phyloP scores from a whole-genome alignment of 2,329 filamentous ascomycete species.

The Cryphonectria japonica region DNA sequence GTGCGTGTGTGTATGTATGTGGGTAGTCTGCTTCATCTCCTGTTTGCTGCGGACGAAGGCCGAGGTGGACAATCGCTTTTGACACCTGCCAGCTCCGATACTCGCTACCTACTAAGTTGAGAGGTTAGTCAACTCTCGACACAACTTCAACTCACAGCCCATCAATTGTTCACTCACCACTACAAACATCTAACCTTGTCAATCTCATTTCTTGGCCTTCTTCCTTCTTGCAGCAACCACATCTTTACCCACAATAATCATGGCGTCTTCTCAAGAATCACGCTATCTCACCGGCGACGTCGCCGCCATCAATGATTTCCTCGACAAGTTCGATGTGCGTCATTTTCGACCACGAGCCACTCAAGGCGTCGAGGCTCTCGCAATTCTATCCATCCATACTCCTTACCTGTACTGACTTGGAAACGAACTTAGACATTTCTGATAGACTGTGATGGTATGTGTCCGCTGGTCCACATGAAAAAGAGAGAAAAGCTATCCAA shows the following conservation, averaged over 20 bases:
- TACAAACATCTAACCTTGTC: neutral
- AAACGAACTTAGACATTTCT: constrained; percentile 71
- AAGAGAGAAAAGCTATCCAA: neutral
- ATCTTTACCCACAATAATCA: neutral
- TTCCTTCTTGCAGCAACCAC: too few relatives aligned
- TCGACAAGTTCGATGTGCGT: constrained; percentile 90
- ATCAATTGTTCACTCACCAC: neutral
- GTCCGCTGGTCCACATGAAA: neutral
- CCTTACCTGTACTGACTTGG: constrained; percentile 29
- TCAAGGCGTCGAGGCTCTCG: neutral
- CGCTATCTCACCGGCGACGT: constrained; percentile 79
- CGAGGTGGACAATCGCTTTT: neutral
- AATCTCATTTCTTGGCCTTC: neutral
- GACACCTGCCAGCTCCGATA: neutral
- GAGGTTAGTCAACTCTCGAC: neutral
- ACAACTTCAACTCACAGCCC: neutral
- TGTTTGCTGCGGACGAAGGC: neutral
- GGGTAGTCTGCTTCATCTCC: neutral
- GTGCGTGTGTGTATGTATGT: too few relatives aligned
- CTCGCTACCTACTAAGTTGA: neutral
- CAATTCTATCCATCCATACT: neutral
- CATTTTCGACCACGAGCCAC: constrained; percentile 33
- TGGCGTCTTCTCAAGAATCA: constrained; percentile 44
- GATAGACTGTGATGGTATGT: constrained; percentile 93
- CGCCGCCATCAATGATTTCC: constrained; percentile 76